Conservation (phyloP, 2,329 filamentous ascomycete species). For the Rhexocercosporidium sp. region DNA sequence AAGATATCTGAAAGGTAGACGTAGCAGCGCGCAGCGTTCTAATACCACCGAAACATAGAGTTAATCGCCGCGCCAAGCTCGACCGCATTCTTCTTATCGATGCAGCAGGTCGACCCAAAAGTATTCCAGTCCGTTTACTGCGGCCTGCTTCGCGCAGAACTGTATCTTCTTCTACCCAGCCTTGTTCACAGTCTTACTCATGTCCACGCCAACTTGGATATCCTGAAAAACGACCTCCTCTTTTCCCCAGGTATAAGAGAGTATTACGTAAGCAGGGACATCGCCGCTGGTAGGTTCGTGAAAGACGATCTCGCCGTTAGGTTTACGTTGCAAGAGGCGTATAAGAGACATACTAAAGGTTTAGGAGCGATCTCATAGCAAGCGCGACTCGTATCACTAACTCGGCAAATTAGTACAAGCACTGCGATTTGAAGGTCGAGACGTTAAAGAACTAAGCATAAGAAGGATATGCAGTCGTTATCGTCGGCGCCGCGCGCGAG, state of each 20-base stretch:
- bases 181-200: conserved; percentile 27
- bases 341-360: conserved; percentile 31
- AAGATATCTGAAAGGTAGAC: no score
- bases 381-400: conserved; percentile 24
- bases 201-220: conserved; percentile 19
- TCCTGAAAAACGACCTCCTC: conserved; percentile 30
- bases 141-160: conserved; percentile 29
- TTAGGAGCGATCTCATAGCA: conserved; percentile 27
- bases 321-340: conserved; percentile 35
- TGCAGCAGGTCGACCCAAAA: conserved; percentile 32
- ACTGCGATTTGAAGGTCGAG: conserved; percentile 30
- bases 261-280: conserved; percentile 32
- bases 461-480: conserved; percentile 27
- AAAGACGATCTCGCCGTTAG: conserved; percentile 35
- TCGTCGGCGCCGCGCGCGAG: conserved; percentile 16
- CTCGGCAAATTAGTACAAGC: conserved; percentile 21
- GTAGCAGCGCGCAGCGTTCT: no score
- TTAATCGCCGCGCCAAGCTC: conserved; percentile 19
- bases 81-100: conserved; percentile 28
- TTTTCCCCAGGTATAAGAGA: conserved; percentile 31
- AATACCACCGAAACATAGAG: neutral
- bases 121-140: conserved; percentile 27
- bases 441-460: conserved; percentile 22
- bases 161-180: conserved; percentile 30
- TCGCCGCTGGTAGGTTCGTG: conserved; percentile 28